Base-by-base conservation (phyloP, 768 basidiomycete species). In the Podaxis pistillaris region DNA sequence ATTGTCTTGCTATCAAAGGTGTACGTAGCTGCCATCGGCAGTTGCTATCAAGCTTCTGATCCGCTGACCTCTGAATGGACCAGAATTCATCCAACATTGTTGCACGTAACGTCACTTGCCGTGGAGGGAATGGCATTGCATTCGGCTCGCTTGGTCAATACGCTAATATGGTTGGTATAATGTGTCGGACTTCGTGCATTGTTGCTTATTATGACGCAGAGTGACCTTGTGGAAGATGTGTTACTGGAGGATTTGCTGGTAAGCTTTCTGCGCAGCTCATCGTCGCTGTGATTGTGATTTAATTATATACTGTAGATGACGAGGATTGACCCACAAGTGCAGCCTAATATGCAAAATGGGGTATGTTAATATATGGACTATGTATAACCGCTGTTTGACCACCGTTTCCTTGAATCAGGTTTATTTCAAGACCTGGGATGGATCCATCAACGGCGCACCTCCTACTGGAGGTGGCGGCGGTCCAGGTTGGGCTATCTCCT, bases 1-100 rank as follows among this genome's bases (percentile, higher is more conserved):
- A 86, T 66, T 87, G 85, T 62, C 71, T 86, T n/a, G 85, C 83
- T 13, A 83, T 86, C 72, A 86, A 87, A 74, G 85, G 84, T 8
- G 84, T 85, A 67, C 19, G 82, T 71, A 52, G 49, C n/a, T 38
- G 30, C 37, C 38, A n/a, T 56, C 36, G 11, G 49, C 37, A 52
- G 46, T 53, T 24, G 38, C 30, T 30, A 13, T 40, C 30, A 13
- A 11, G 3, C 46, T 13, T 33, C 15, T 1, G 26, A 22, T 26
- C 19, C 15, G n/a, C 17, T 37, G 13, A 7, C n/a, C 37, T n/a
- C 22, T 53, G 41, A 38, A 63, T 56, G 19, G 7, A 12, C 36
- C 50, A 85, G 84, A 86, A 86, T 69, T 82, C 83, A 33, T 80
- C 84, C 1, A 84, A 86, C 65, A 69, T 87, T 58, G 36, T 79